Conservation (phyloP, 2,329 filamentous ascomycete species). For the Pseudocercospora cruenta region DNA sequence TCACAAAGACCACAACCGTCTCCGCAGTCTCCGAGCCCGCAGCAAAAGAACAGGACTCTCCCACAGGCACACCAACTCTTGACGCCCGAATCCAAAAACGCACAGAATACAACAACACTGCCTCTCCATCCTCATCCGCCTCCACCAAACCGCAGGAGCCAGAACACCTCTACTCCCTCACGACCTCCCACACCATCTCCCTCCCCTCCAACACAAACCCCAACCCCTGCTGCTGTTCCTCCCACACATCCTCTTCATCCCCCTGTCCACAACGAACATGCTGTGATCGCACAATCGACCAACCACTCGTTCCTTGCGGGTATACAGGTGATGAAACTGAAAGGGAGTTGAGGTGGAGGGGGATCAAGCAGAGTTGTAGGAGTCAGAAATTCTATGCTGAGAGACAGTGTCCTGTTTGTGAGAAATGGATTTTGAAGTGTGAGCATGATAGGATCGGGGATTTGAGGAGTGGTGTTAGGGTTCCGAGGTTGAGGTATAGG, state of each 20-base stretch:
- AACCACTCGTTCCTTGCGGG: conserved; percentile 3
- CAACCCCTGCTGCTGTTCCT: background rate
- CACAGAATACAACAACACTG: background rate
- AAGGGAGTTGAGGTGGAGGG: background rate
- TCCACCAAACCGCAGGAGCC: background rate
- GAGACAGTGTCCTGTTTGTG: conserved; percentile 3
- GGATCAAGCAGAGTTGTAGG: background rate
- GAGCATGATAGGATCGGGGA: background rate
- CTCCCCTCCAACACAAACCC: background rate
- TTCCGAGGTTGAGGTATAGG: conserved; percentile 5
- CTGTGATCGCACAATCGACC: background rate
- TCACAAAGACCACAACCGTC: background rate
- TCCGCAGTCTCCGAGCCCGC: background rate
- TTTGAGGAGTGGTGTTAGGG: background rate
- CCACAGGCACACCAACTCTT: background rate
- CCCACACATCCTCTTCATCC: background rate
- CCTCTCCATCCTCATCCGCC: background rate
- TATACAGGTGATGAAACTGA: background rate
- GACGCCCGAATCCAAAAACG: background rate
- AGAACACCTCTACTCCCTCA: background rate
- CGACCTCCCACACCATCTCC: background rate
- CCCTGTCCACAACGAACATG: background rate
- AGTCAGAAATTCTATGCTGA: background rate
- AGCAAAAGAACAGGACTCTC: background rate
- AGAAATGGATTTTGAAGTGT: background rate